These are phyloP conservation scores for Colletotrichum sp. DNA, from an alignment of 2,329 filamentous ascomycete genomes.

Conservation along the genomic window DNA sequence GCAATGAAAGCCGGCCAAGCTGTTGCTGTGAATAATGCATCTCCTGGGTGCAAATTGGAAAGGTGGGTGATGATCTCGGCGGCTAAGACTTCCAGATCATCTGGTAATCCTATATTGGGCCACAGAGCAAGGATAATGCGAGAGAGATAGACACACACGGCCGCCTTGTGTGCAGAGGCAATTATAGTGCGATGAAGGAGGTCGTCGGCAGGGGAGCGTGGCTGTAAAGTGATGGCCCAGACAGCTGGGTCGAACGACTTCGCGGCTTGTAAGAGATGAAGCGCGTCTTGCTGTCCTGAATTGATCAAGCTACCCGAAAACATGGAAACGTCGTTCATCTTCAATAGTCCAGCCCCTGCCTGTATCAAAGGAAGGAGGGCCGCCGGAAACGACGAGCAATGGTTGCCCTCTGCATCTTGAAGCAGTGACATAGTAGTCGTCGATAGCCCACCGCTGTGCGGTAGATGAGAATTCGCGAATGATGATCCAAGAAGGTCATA, in stretches of 20 bases:
- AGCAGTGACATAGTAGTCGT: background rate
- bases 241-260: background rate
- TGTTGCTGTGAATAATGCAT: background rate
- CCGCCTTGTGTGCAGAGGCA: background rate
- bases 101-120: background rate
- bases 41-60: background rate
- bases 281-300: background rate
- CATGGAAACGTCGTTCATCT: background rate
- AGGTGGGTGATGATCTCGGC: background rate
- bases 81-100: background rate
- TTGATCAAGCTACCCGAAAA: background rate
- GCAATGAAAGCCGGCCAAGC: slow-evolving; percentile 1
- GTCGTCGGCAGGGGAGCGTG: background rate
- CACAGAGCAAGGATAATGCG: background rate
- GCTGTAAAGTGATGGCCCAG: background rate
- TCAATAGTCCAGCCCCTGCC: background rate
- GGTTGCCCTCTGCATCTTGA: background rate
- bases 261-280: background rate
- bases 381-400: background rate
- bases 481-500: background rate
- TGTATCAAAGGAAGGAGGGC: background rate
- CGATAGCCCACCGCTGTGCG: background rate
- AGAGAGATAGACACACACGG: background rate
- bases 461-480: background rate
- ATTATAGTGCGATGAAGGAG: background rate